Base-by-base conservation (phyloP, 2,329 filamentous ascomycete species). In the Cladobotryum mycophilum region DNA sequence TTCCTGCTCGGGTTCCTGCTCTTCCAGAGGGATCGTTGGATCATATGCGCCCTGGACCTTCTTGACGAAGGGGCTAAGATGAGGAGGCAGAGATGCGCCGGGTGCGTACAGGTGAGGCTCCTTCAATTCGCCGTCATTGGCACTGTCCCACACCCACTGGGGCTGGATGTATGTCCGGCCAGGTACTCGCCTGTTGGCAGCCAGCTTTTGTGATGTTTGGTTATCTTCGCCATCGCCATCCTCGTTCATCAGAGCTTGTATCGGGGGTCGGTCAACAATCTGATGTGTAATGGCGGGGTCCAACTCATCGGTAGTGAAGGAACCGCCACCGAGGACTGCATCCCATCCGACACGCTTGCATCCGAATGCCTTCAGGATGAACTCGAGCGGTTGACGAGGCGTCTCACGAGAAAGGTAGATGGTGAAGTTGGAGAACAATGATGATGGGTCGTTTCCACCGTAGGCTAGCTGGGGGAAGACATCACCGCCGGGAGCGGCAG, bases 331-430 rank as follows among this genome's bases (percentile, higher is more conserved):
- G 17, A 96, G 79, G 18, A 95, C 86, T 33, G 83, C 79, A 64
- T 97, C 92, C 93, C 93, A 99, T 40, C 91, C 93, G 59, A 99
- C 86, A 41, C 92, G 83, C 75, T 92, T 96, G 76, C 92, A 97
- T 56, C 93, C 93, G 64, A 97, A 99, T 3, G 92, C 82, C 64
- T 91, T 87, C 48, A 99, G 80, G 49, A 99, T 81, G 65, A 99
- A 96, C 68, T 99, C 93, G 18, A 99, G 76, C 3, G 93, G 84
- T 57, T 90, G 87, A 57, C 91, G 82, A 13, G 93, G 93, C 3
- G 92, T 91, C 73, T 99, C 93, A 61, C 93, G 86, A 36, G 92
- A 96, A 41, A 99, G 80, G 72, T 86, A 99, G 73, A 99, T 84
- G 33, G 90, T 96, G 70, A 87, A 91, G 54, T 89, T 85, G 33